phyloP scores from a whole-genome alignment of 2,329 filamentous ascomycete genomes.

The Thelonectria discophora region DNA sequence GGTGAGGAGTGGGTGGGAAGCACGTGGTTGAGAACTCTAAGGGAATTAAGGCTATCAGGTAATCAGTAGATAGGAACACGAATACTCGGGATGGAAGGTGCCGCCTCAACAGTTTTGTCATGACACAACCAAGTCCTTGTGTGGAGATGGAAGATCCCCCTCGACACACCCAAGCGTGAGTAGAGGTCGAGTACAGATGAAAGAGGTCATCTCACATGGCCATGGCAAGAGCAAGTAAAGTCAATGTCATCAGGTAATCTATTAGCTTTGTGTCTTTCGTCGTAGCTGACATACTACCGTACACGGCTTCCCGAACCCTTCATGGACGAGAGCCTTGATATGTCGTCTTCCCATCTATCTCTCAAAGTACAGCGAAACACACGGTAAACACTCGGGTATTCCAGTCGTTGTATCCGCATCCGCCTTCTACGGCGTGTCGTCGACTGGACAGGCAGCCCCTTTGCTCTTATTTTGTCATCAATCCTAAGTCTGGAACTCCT shows the following conservation, averaged over 20 bases:
- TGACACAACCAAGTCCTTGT: no score
- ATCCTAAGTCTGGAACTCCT: conserved; percentile 68
- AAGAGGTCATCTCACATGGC: not conserved
- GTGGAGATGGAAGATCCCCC: no score
- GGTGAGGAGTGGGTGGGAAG: not conserved
- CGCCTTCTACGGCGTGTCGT: conserved; percentile 33
- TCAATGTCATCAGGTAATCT: conserved; percentile 42
- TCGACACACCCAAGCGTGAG: not conserved
- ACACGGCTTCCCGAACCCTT: conserved; percentile 39
- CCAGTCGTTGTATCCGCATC: conserved; percentile 33
- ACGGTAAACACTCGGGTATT: conserved; percentile 38
- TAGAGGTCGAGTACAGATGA: not conserved
- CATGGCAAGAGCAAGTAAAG: not conserved
- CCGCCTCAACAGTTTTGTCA: no score
- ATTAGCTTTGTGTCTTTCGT: conserved; percentile 43
- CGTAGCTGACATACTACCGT: conserved; percentile 44
- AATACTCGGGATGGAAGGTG: not conserved
- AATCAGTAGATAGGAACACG: no score
- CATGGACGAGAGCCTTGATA: conserved; percentile 37
- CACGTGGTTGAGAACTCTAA: not conserved
- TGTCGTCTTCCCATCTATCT: conserved; percentile 44
- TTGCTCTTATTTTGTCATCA: conserved; percentile 15
- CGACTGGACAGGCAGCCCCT: conserved; percentile 2
- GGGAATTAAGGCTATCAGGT: not conserved
- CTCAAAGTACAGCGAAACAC: conserved; percentile 47